Evolutionary conservation across 2,329 filamentous ascomycete genomes (phyloP).

Genomic region (Clarireedia paspali): DNA sequence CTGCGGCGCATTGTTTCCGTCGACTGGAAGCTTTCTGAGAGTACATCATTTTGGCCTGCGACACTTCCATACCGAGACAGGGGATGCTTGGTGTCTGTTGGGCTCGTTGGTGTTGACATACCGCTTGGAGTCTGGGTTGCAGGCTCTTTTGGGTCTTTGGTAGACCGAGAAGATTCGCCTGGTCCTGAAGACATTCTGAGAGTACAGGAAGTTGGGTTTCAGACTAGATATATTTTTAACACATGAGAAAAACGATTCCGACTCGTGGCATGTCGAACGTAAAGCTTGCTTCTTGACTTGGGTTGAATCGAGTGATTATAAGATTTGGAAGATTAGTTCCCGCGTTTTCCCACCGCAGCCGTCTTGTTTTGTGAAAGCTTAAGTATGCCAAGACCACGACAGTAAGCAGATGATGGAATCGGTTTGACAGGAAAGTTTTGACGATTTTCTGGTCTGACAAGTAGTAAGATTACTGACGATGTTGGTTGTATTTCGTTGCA

Average conservation of each 20-base stretch:
- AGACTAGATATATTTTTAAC: not conserved
- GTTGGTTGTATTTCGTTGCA: not conserved
- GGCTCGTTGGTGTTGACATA: conserved; percentile 34
- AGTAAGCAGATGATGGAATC: conserved; percentile 7
- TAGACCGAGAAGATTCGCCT: conserved; percentile 9
- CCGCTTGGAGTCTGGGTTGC: conserved; percentile 15
- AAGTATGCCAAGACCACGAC: conserved; percentile 5
- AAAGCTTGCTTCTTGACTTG: not conserved
- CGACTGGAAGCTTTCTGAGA: conserved; percentile 49
- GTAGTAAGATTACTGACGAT: not conserved
- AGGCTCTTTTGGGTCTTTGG: conserved; percentile 12
- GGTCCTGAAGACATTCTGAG: conserved; percentile 17
- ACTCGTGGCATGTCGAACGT: conserved; percentile 6
- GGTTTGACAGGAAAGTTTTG: not conserved
- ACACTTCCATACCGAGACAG: conserved; percentile 23
- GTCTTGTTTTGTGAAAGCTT: not conserved
- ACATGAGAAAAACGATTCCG: not conserved
- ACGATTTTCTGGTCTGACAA: not conserved
- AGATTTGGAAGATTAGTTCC: conserved; percentile 2
- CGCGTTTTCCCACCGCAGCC: not conserved
- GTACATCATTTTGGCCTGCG: conserved; percentile 34
- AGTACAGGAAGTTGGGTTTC: not conserved
- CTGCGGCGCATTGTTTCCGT: conserved; percentile 52
- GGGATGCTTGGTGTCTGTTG: conserved; percentile 43
- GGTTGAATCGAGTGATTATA: not conserved